Conservation (phyloP, 1,284 basidiomycete species). For the Bjerkandera adusta region DNA sequence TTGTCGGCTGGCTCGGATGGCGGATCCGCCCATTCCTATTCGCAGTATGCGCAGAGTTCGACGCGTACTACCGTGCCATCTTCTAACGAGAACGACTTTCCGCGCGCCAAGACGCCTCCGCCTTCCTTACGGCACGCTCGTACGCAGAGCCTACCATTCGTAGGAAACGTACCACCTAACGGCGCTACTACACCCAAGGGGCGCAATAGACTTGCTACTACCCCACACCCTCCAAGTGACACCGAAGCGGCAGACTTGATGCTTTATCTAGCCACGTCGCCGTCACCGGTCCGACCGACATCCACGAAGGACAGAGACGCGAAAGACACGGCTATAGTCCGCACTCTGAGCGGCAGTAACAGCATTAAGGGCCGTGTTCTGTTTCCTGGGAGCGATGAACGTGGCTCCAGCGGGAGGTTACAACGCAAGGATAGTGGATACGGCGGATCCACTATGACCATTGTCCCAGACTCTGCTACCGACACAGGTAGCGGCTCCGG, state of each 20-base stretch:
- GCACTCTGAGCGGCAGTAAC: slow-evolving; percentile 46
- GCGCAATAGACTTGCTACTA: slow-evolving; percentile 21
- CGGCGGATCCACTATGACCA: slow-evolving; percentile 28
- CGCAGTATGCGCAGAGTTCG: slow-evolving; percentile 64
- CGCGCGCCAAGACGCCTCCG: slow-evolving; percentile 32
- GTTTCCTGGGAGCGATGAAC: slow-evolving; percentile 39
- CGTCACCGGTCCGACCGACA: slow-evolving; percentile 66
- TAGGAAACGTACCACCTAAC: slow-evolving; percentile 21
- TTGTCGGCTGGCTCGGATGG: slow-evolving; percentile 52
- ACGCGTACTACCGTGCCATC: slow-evolving; percentile 38
- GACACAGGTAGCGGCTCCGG: slow-evolving; percentile 16
- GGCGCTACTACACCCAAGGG: slow-evolving; percentile 27
- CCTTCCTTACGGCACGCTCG: slow-evolving; percentile 17
- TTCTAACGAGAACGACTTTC: slow-evolving; percentile 31
- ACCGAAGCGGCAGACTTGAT: slow-evolving; percentile 79
- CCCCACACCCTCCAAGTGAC: slow-evolving; percentile 48
- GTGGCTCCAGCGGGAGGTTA: slow-evolving; percentile 20
- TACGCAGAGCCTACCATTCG: slow-evolving; percentile 20
- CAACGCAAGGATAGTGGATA: slow-evolving; percentile 31
- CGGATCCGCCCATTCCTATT: slow-evolving; percentile 53
- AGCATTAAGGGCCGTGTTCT: slow-evolving; percentile 67
- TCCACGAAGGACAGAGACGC: slow-evolving; percentile 44
- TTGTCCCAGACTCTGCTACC: slow-evolving; percentile 23
- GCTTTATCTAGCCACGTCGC: slow-evolving; percentile 77
- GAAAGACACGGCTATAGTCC: slow-evolving; percentile 52